phyloP scores from a whole-genome alignment of 352 stramenopile species.

The Phytophthora niederhauseri region DNA sequence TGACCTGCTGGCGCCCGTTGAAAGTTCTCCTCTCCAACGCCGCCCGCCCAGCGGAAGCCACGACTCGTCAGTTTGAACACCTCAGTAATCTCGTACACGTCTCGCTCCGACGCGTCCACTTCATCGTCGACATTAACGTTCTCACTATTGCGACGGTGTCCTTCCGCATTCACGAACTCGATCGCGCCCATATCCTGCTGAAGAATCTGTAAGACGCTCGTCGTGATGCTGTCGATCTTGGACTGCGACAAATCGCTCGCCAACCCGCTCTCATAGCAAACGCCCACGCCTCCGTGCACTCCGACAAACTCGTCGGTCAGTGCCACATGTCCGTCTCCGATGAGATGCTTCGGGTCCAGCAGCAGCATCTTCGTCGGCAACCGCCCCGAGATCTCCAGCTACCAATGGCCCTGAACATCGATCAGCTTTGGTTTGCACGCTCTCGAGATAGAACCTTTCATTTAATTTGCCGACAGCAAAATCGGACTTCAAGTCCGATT shows the following conservation, averaged over 20 bases:
- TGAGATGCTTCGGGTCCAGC: slow-evolving; percentile 62
- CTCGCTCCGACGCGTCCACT: not conserved
- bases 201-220: slow-evolving; percentile 57
- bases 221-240: slow-evolving; percentile 52
- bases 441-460: no score
- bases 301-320: slow-evolving; percentile 80
- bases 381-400: slow-evolving; percentile 38
- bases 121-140: not conserved
- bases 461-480: no score
- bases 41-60: slow-evolving; percentile 63
- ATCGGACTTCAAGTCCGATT: no score
- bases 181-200: slow-evolving; percentile 46
- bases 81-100: slow-evolving; percentile 58
- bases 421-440: no score
- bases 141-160: slow-evolving; percentile 1
- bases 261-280: slow-evolving; percentile 76
- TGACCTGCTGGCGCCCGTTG: slow-evolving; percentile 44
- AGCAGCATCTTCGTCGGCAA: slow-evolving; percentile 65
- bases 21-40: slow-evolving; percentile 69
- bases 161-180: slow-evolving; percentile 25
- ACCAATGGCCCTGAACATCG: no score
- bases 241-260: slow-evolving; percentile 53
- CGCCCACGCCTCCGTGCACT: slow-evolving; percentile 55
- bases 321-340: slow-evolving; percentile 60
- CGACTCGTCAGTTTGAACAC: slow-evolving; percentile 64